Conservation (phyloP, 2,329 filamentous ascomycete genomes). For the Exophiala calicioides region DNA sequence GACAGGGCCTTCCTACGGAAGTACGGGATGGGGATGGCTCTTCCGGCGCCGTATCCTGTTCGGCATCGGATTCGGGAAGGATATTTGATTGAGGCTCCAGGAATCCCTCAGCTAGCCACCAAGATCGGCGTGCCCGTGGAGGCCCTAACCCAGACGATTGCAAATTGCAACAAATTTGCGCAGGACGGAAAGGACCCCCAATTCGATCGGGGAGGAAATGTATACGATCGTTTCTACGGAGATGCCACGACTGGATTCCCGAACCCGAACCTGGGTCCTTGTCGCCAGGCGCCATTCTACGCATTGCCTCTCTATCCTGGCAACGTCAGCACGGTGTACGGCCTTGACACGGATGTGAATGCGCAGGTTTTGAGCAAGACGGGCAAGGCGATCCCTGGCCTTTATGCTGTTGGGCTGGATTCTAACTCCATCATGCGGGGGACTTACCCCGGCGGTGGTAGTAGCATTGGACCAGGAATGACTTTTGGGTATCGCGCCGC, state of each 20-base stretch:
- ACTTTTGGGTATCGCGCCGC: conserved; percentile 19
- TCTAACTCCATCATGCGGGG: conserved; percentile 8
- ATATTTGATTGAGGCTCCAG: conserved; percentile 15
- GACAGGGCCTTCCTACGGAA: conserved; percentile 10
- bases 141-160: conserved; percentile 7
- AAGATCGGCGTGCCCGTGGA: conserved; percentile 12
- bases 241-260: conserved; percentile 34
- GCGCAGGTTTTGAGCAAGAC: conserved; percentile 10
- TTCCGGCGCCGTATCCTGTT: conserved; percentile 10
- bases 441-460: conserved; percentile 15
- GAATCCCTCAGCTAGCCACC: conserved; percentile 11
- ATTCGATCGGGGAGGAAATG: conserved; percentile 37
- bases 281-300: conserved; percentile 37
- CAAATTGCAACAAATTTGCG: conserved; percentile 36
- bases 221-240: conserved; percentile 39
- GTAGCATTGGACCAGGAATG: conserved; percentile 20
- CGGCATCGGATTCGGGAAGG: conserved; percentile 7
- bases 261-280: conserved; percentile 37
- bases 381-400: conserved; percentile 7
- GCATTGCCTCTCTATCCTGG: conserved; percentile 40
- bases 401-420: conserved; percentile 20
- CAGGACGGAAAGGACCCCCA: conserved; percentile 36
- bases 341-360: conserved; percentile 11
- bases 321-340: conserved; percentile 37
- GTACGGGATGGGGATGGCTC: conserved; percentile 20